Base-by-base conservation (phyloP, 176 grass and related monocot species). In the Eleusine indica region DNA sequence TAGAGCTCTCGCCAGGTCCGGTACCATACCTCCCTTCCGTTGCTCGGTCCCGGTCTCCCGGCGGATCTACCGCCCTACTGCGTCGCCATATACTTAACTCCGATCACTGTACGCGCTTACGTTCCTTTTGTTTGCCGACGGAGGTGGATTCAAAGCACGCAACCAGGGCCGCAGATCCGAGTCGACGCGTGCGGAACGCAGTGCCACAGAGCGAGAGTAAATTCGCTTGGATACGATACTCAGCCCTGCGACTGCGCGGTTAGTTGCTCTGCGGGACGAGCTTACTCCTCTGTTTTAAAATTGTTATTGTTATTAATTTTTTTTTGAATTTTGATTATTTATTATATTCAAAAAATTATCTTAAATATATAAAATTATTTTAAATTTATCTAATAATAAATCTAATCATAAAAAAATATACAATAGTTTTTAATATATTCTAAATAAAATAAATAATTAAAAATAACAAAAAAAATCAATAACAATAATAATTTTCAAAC, bases 21-120 rank as follows among this genome's bases (percentile, higher is more conserved):
- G 29, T 13, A 63, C 65, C 64, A 14, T 17, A 35, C 32, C 32
- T 35, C 32, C 47, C 66, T 21, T 42, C 14, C 37, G 38, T 81
- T 37, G 3, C 18, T 70, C 49, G 57, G n/a, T 25, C 58, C 58
- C n/a, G 53, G 18, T 2, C 44, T 47, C 62, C 28, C 13, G 65
- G 1, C 65, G 65, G 65, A 67, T 67, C 58, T 62, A 62, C n/a
- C 2, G 2, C n/a, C 41, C 41, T 25, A 1, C n/a, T 7, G 46
- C 49, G 37, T 35, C 52, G 53, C 21, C 53, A 60, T 76, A 35
- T 35, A 35, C 32, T 35, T 35, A 43, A 77, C 54, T 62, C 37
- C 40, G 37, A 16, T 28, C 74, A 76, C 74, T 76, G 74, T 76
- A 17, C 14, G 5, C 37, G 37, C 74, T 30, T 41, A 76, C 74